A percentile compares a stretch with the other conserved stretches of the same genome.
Conservation (phyloP, 495 filamentous ascomycete species). For the Neohortaea acidophila region DNA sequence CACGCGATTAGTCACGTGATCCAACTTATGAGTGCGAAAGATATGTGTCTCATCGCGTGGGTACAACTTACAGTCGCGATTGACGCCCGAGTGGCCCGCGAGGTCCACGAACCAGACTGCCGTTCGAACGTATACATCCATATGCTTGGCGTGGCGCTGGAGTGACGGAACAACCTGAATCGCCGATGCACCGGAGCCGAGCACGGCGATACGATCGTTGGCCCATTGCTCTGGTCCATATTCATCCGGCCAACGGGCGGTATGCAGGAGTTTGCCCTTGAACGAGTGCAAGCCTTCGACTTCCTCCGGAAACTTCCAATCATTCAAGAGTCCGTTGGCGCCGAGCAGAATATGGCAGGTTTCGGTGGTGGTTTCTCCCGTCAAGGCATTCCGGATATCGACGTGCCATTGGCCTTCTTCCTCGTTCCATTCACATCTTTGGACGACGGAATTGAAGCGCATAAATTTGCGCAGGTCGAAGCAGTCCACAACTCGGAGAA, state of each 20-base stretch:
- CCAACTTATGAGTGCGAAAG: too few species aligned
- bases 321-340: slow-evolving; percentile 21
- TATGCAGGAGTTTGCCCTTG: slow-evolving; percentile 21
- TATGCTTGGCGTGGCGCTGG: slow-evolving; percentile 16
- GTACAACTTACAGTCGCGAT: background rate
- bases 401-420: slow-evolving; percentile 23
- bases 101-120: slow-evolving; percentile 19
- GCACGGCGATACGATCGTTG: slow-evolving; percentile 14
- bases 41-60: too few species aligned
- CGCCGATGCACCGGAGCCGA: slow-evolving; percentile 18
- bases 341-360: slow-evolving; percentile 23
- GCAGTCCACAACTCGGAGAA: slow-evolving; percentile 7
- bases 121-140: slow-evolving; percentile 23
- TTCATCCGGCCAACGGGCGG: slow-evolving; percentile 22
- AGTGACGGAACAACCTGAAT: slow-evolving; percentile 22
- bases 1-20: too few species aligned
- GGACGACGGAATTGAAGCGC: slow-evolving; percentile 3
- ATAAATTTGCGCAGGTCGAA: slow-evolving; percentile 10
- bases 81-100: background rate
- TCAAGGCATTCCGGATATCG: slow-evolving; percentile 10
- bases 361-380: slow-evolving; percentile 14
- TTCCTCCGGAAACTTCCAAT: slow-evolving; percentile 21
- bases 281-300: slow-evolving; percentile 20
- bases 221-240: slow-evolving; percentile 10
- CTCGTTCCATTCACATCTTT: slow-evolving; percentile 20